Conservation (phyloP, 2,329 filamentous ascomycete species). For the Colletotrichum godetiae region DNA sequence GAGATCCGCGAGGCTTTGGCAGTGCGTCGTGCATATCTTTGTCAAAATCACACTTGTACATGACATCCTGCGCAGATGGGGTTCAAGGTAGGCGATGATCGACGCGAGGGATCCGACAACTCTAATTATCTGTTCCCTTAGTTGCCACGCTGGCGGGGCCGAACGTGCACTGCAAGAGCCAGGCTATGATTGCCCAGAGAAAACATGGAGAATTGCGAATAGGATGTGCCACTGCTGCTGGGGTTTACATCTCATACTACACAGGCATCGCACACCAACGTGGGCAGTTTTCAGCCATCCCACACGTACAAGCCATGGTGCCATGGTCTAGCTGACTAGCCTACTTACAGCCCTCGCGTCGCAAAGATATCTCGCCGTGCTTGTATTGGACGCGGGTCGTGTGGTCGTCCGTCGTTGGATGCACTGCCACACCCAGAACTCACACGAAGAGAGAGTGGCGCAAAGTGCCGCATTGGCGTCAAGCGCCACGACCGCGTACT, state of each 20-base stretch:
- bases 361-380: not conserved
- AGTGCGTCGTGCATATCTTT: not conserved
- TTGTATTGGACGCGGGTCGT: not conserved
- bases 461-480: not conserved
- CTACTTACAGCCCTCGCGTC: not conserved
- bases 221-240: not conserved
- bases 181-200: not conserved
- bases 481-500: not conserved
- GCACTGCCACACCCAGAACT: not conserved
- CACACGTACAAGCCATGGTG: not conserved
- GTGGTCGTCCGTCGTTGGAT: not conserved
- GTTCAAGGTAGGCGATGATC: slow-evolving; percentile 14
- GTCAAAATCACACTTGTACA: not conserved
- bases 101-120: slow-evolving; percentile 13
- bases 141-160: slow-evolving; percentile 12
- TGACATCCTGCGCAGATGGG: not conserved
- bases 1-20: not conserved
- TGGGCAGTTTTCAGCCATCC: not conserved
- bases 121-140: not conserved
- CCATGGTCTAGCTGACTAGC: too few species aligned
- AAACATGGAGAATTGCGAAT: not conserved
- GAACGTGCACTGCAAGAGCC: not conserved
- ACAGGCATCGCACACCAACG: not conserved
- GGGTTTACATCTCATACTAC: not conserved
- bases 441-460: not conserved